Conservation (phyloP, 139 green algal genomes). For the Chlorokybus atmophyticus region DNA sequence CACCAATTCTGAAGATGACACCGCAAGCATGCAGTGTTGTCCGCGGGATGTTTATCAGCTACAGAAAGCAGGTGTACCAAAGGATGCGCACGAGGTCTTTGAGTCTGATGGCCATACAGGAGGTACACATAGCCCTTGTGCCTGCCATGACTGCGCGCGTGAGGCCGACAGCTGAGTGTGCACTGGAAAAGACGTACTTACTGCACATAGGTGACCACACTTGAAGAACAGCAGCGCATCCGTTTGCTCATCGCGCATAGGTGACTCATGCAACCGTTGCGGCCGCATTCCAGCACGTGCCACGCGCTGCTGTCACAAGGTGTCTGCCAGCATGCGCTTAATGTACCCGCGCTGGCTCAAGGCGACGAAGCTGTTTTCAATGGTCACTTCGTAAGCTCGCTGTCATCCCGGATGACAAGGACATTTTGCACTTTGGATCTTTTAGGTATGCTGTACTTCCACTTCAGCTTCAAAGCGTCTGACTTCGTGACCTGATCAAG, state of each 20-base stretch:
- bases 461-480: slow-evolving; percentile 50
- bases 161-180: no score
- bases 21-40: slow-evolving; percentile 38
- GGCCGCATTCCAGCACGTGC: slow-evolving; percentile 32
- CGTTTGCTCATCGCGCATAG: slow-evolving; percentile 45
- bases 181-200: no score
- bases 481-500: slow-evolving; percentile 9
- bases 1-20: slow-evolving; percentile 25
- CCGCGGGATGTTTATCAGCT: slow-evolving; percentile 43
- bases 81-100: slow-evolving; percentile 22
- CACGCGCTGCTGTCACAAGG: slow-evolving; percentile 35
- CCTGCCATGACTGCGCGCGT: no score
- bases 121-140: slow-evolving; percentile 39
- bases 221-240: slow-evolving; percentile 71
- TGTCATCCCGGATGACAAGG: neutral
- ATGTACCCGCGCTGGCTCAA: slow-evolving; percentile 64
- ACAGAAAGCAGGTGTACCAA: slow-evolving; percentile 4
- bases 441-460: slow-evolving; percentile 41
- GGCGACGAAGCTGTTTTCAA: slow-evolving; percentile 25
- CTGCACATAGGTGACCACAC: slow-evolving; percentile 52
- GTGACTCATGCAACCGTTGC: slow-evolving; percentile 51
- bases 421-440: slow-evolving; percentile 28
- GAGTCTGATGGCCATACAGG: slow-evolving; percentile 50
- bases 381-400: slow-evolving; percentile 9
- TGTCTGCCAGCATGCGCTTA: slow-evolving; percentile 60